phyloP scores from a whole-genome alignment of 1,139 yeast genomes.

The Hyphopichia buzzinii region DNA sequence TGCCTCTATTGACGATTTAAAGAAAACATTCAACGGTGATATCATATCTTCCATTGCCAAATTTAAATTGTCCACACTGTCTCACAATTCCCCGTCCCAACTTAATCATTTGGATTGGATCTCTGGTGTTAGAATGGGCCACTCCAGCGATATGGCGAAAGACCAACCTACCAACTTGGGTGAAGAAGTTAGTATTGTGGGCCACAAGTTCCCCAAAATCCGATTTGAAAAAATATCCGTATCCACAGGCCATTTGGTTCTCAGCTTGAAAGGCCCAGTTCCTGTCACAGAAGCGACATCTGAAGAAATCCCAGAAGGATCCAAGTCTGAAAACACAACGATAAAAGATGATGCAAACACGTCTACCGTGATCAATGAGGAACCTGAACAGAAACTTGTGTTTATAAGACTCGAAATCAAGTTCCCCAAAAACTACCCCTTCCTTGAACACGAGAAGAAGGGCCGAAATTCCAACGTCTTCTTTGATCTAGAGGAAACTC shows the following conservation, averaged over 20 bases:
- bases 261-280: slow-evolving; percentile 82
- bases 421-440: slow-evolving; percentile 75
- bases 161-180: slow-evolving; percentile 71
- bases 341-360: slow-evolving; percentile 1
- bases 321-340: slow-evolving; percentile 2
- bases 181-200: slow-evolving; percentile 87
- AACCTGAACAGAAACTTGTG: slow-evolving; percentile 51
- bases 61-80: slow-evolving; percentile 33
- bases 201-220: slow-evolving; percentile 86
- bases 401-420: slow-evolving; percentile 67
- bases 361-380: slow-evolving; percentile 7
- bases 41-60: slow-evolving; percentile 34
- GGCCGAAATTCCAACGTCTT: slow-evolving; percentile 17
- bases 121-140: slow-evolving; percentile 82
- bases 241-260: slow-evolving; percentile 73
- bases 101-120: slow-evolving; percentile 86
- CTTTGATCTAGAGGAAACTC: slow-evolving; percentile 77
- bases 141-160: slow-evolving; percentile 13
- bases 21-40: slow-evolving; percentile 34
- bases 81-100: slow-evolving; percentile 28
- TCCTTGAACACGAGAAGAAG: slow-evolving; percentile 44
- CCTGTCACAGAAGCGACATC: slow-evolving; percentile 14
- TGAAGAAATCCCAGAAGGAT: background rate
- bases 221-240: slow-evolving; percentile 86
- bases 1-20: slow-evolving; percentile 32